These are phyloP conservation scores for Podaxis sp. DNA, from an alignment of 768 basidiomycete genomes.

Conservation along the genomic window DNA sequence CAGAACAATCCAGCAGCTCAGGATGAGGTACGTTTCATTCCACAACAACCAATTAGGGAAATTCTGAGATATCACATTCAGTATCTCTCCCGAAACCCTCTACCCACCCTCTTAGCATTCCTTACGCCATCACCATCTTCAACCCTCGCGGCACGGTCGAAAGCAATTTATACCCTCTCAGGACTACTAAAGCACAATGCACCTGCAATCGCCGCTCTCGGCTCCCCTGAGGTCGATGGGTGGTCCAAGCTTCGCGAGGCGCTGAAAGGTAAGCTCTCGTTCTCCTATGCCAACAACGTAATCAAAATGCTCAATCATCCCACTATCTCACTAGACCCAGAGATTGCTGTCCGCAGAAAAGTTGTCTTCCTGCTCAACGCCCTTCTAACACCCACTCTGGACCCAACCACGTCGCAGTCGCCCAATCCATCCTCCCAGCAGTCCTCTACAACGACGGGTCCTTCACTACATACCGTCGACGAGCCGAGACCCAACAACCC, in stretches of 20 bases:
- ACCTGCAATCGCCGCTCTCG: slow-evolving; percentile 54
- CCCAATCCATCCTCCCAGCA: slow-evolving; percentile 7
- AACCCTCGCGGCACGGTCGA: slow-evolving; percentile 58
- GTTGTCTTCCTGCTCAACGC: slow-evolving; percentile 70
- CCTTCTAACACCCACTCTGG: slow-evolving; percentile 44
- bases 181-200: slow-evolving; percentile 76
- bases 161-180: slow-evolving; percentile 79
- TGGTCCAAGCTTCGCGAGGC: slow-evolving; percentile 62
- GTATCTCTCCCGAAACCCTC: slow-evolving; percentile 64
- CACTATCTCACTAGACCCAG: slow-evolving; percentile 53
- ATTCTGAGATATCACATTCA: slow-evolving; percentile 19
- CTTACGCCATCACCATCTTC: slow-evolving; percentile 46
- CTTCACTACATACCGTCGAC: slow-evolving; percentile 19
- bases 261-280: slow-evolving; percentile 46
- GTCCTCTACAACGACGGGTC: slow-evolving; percentile 11
- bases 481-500: not conserved
- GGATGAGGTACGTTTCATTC: slow-evolving; percentile 46
- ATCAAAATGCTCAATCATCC: not conserved
- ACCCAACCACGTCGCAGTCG: not conserved
- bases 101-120: slow-evolving; percentile 58
- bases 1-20: slow-evolving; percentile 91
- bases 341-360: slow-evolving; percentile 74
- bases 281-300: not conserved
- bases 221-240: slow-evolving; percentile 42
- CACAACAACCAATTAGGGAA: not conserved